Conservation (phyloP, 768 basidiomycete genomes). For the Russula dissimulans region DNA sequence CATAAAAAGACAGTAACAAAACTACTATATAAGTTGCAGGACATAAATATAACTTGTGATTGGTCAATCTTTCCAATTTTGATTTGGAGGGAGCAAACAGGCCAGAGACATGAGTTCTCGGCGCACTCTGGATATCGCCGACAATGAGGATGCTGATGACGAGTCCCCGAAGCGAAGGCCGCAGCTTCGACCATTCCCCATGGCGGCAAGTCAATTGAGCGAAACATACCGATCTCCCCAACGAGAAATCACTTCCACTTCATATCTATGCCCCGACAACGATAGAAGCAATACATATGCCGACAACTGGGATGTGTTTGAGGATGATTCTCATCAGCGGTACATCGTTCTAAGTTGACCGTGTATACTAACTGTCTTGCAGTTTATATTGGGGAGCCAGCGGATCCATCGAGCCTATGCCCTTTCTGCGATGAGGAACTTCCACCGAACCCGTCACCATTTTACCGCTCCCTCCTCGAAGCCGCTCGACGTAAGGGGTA, state of each 20-base stretch:
- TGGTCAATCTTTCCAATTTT: too few relatives aligned
- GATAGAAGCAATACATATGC: background rate
- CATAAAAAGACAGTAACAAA: too few relatives aligned
- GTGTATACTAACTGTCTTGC: background rate
- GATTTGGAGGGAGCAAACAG: too few relatives aligned
- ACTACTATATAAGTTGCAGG: too few relatives aligned
- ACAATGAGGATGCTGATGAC: conserved; percentile 4
- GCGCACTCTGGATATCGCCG: background rate
- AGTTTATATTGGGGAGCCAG: conserved; percentile 44
- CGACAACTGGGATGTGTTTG: background rate
- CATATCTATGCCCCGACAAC: background rate
- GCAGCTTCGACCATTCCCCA: conserved; percentile 16
- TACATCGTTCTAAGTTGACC: background rate
- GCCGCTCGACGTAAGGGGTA: conserved; percentile 44
- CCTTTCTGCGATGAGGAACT: conserved; percentile 73
- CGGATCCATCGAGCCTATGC: conserved; percentile 63
- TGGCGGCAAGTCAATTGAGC: background rate
- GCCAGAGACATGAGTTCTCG: background rate
- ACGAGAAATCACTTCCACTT: background rate
- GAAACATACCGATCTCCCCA: background rate
- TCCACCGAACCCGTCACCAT: conserved; percentile 52
- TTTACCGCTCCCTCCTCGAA: conserved; percentile 45
- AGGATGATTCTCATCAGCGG: conserved; percentile 18
- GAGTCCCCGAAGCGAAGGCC: background rate
- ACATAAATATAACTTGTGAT: too few relatives aligned